Conservation (phyloP, 371 early-diverging fungal genomes). For the Apophysomyces trapeziformis region DNA sequence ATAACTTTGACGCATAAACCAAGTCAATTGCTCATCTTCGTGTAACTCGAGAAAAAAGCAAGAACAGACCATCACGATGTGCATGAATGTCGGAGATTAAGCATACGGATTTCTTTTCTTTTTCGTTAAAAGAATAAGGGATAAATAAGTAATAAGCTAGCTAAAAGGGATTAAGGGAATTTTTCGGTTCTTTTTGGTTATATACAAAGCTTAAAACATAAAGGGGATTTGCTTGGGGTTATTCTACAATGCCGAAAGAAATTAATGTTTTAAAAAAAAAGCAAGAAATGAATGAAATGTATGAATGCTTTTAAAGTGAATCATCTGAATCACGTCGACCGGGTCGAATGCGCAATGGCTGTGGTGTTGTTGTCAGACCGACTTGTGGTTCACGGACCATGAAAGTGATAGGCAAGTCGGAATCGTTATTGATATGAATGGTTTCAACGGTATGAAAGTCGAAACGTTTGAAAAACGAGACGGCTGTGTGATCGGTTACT, state of each 20-base stretch:
- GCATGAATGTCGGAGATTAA: conserved; percentile 10
- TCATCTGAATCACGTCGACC: conserved; percentile 42
- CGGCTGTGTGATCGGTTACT: conserved; percentile 88
- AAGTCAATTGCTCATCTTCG: neutral
- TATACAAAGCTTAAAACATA: neutral
- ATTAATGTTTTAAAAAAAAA: too few species aligned
- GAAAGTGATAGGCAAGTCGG: conserved; percentile 25
- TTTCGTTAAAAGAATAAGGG: neutral
- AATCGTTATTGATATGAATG: conserved; percentile 17
- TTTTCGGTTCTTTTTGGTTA: neutral
- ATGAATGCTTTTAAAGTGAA: conserved; percentile 8
- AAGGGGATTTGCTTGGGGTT: neutral
- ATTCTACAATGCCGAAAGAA: conserved; percentile 1
- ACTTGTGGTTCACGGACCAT: conserved; percentile 42
- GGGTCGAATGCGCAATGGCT: conserved; percentile 39
- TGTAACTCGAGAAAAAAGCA: neutral
- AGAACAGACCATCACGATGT: neutral
- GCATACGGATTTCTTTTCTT: neutral
- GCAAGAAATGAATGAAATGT: neutral
- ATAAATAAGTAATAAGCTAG: neutral
- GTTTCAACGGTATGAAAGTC: conserved; percentile 37
- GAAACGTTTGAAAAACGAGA: conserved; percentile 58
- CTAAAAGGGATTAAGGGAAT: neutral
- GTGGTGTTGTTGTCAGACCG: conserved; percentile 15
- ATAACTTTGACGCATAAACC: neutral